Evolutionary conservation across 2,329 filamentous ascomycete species (phyloP).

Genomic region (Calonectria ilicicola): DNA sequence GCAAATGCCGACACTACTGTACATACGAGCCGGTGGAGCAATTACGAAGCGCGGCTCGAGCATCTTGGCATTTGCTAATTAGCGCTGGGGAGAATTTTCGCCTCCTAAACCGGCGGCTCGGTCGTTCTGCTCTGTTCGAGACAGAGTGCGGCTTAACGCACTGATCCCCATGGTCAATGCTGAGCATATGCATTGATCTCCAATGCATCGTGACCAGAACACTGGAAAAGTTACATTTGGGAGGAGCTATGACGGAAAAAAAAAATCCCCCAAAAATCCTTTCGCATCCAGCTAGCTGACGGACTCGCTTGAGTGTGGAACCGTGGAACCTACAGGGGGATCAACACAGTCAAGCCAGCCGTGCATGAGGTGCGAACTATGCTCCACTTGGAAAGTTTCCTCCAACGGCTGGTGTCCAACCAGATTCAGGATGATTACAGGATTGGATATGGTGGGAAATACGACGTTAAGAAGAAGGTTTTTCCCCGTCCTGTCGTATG

Average conservation of each 20-base stretch:
- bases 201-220: conserved; percentile 7
- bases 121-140: neutral
- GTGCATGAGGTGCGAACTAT: neutral
- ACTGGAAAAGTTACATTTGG: conserved; percentile 4
- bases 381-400: neutral
- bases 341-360: neutral
- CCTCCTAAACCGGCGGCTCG: neutral
- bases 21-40: neutral
- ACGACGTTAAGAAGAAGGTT: neutral
- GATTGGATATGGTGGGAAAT: neutral
- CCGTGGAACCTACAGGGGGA: conserved; percentile 3
- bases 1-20: conserved; percentile 5
- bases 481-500: neutral
- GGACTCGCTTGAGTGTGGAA: neutral
- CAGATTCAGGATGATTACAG: neutral
- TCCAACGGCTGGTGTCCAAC: neutral
- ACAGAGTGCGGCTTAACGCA: neutral
- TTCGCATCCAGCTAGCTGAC: neutral
- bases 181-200: neutral
- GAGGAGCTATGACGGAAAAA: neutral
- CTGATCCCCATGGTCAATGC: neutral
- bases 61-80: conserved; percentile 1
- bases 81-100: neutral
- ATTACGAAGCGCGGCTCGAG: neutral
- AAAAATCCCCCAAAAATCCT: neutral